Base-by-base conservation (phyloP, 2,329 filamentous ascomycete species). In the Bipolaris zeicola region DNA sequence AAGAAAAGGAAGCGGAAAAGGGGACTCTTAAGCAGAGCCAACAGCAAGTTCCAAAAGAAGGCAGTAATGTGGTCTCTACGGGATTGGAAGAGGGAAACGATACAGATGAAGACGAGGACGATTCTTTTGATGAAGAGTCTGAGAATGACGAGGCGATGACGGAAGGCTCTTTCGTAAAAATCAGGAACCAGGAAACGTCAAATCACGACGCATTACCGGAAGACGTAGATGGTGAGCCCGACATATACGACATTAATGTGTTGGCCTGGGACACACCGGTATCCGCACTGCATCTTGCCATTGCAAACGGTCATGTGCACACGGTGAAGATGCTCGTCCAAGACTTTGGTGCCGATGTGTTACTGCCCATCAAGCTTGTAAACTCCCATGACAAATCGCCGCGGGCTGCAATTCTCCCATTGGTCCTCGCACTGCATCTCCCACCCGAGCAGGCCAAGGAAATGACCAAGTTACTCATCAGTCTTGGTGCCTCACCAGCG, bases 241-340 rank as follows among this genome's bases (percentile, higher is more conserved):
- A 96, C 73, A 84, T 93, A 50, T 94, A 90, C 72, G 87, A 95
- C 63, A 82, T 93, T 57, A 88, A 96, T 62, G 84, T 89, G 1
- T 71, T 90, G n/a, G 86, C 90, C 1, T 96, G 92, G 92, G 91
- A 96, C 65, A 84, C 82, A 5, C 86, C 87, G 4, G 85, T 87
- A 55, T 89, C 89, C 11, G 86, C 92, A 1, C 80, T 96, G 5
- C 92, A 96, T 72, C 82, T 92, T 26, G 92, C 92, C 6, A 92
- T 96, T 58, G 73, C 90, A 1, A 85, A 86, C 57, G 91, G 90
- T 0, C 87, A 94, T 62, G 79, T 84, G 24, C 83, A 89, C 3
- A 84, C 87, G 10, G 89, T 94, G 13, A 85, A 87, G 55, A 74
- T 86, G 22, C 83, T 96, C 6, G 89, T 90, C 0, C 68, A 78